Percentiles rank a stretch among this genome's conserved stretches.
These are phyloP conservation scores for Ophiocordyceps robertsii DNA, from an alignment of 2,329 filamentous ascomycete genomes.

Conservation along the genomic window DNA sequence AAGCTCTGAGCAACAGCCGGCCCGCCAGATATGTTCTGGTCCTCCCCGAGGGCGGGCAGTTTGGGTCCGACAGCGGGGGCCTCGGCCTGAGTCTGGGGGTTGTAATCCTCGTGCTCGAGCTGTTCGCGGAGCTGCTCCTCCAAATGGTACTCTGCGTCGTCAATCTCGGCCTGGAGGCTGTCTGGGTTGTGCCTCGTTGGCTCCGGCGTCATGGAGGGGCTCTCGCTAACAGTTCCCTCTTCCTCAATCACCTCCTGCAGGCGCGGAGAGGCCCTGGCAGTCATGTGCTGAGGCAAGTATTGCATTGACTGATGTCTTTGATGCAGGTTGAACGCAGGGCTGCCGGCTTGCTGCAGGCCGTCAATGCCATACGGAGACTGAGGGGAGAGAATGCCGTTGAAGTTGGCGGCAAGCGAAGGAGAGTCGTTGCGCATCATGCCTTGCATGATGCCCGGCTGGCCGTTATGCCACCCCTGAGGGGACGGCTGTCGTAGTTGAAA, in stretches of 20 bases:
- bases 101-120: constrained; percentile 66
- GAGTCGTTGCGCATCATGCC: constrained; percentile 45
- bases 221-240: constrained; percentile 42
- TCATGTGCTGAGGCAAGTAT: constrained; percentile 40
- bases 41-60: constrained; percentile 19
- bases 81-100: constrained; percentile 38
- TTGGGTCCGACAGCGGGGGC: constrained; percentile 9
- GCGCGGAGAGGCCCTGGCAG: constrained; percentile 42
- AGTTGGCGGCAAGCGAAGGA: constrained; percentile 40
- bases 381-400: constrained; percentile 47
- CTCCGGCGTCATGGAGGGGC: constrained; percentile 41
- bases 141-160: constrained; percentile 74
- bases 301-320: constrained; percentile 47
- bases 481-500: constrained; percentile 54
- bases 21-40: constrained; percentile 31
- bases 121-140: constrained; percentile 69
- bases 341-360: constrained; percentile 26
- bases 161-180: constrained; percentile 73
- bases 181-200: constrained; percentile 37
- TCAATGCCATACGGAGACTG: constrained; percentile 49
- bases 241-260: constrained; percentile 63
- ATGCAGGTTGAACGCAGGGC: constrained; percentile 30
- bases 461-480: constrained; percentile 40
- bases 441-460: constrained; percentile 40
- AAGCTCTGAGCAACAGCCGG: constrained; percentile 37